phyloP scores from a whole-genome alignment of 257 asterid species.

The Capsicum chinense region DNA sequence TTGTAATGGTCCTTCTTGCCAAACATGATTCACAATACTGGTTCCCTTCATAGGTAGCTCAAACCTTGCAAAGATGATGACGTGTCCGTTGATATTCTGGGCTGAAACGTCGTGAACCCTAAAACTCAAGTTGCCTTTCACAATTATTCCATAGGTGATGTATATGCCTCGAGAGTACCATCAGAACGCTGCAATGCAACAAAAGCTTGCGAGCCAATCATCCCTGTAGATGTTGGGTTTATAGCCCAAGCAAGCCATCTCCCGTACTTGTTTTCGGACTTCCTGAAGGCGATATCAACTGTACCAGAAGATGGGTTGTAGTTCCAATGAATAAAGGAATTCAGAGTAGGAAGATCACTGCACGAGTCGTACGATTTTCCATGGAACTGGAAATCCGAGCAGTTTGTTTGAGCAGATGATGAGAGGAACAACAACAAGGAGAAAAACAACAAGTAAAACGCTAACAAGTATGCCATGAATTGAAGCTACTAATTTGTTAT shows the following conservation, averaged over 20 bases:
- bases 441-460: not conserved
- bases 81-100: no score
- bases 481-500: no score
- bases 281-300: constrained; percentile 13
- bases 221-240: constrained; percentile 30
- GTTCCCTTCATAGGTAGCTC: not conserved
- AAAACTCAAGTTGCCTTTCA: constrained; percentile 5
- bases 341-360: not conserved
- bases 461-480: not conserved
- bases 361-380: not conserved
- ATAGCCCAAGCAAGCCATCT: constrained; percentile 29
- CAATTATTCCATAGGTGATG: constrained; percentile 20
- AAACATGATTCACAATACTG: not conserved
- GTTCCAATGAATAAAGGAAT: constrained; percentile 18
- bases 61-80: no score
- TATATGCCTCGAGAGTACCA: constrained; percentile 24
- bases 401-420: not conserved
- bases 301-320: not conserved
- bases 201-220: not conserved
- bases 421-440: not conserved
- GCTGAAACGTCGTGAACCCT: not conserved
- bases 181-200: constrained; percentile 10
- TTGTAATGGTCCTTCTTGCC: constrained; percentile 12
- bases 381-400: not conserved
- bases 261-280: not conserved